Percentiles rank a stretch among this genome's conserved stretches.
These are phyloP conservation scores for Lanmaoa pseudosensibilis DNA, from an alignment of 768 basidiomycete genomes.

Conservation along the genomic window DNA sequence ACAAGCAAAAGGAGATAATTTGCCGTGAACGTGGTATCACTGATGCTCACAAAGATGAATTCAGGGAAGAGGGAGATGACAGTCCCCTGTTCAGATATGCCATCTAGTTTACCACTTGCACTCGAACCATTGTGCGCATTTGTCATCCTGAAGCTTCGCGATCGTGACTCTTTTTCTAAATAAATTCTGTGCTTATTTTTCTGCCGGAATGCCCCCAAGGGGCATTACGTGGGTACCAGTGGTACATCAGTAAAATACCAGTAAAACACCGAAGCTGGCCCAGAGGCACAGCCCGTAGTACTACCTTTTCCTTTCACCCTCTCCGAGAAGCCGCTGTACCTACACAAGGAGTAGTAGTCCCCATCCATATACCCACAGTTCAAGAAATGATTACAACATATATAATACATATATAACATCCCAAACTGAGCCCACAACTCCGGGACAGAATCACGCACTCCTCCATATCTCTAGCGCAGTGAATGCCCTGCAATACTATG, in stretches of 20 bases:
- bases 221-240: no score
- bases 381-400: not conserved
- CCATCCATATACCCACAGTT: no score
- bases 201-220: no score
- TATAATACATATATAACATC: not conserved
- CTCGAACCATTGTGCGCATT: not conserved
- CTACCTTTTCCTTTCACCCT: no score
- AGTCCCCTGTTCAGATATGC: conserved; percentile 53
- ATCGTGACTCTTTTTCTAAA: not conserved
- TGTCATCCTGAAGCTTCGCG: not conserved
- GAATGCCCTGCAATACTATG: conserved; percentile 5
- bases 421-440: not conserved
- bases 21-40: conserved; percentile 47
- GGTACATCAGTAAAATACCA: no score
- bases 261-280: no score
- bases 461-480: no score
- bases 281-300: no score
- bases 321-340: no score
- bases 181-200: not conserved
- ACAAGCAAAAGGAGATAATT: conserved; percentile 43
- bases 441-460: not conserved
- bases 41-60: conserved; percentile 38
- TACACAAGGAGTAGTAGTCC: no score
- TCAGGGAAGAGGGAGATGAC: conserved; percentile 47
- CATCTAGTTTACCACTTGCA: conserved; percentile 6